phyloP scores from a whole-genome alignment of 768 basidiomycete species.

The Suillus cothurnatus region DNA sequence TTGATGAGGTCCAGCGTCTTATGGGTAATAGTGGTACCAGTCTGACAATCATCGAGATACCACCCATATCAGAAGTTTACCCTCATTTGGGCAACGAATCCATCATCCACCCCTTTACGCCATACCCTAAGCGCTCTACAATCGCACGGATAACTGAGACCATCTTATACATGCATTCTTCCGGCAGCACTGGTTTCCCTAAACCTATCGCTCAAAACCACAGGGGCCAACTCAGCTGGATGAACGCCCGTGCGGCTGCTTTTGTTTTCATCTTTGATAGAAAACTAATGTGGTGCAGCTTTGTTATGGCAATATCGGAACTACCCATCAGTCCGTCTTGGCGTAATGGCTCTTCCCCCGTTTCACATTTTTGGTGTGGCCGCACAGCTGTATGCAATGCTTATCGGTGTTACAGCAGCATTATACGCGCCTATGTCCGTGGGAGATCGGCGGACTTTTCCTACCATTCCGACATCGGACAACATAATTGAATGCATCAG shows the following conservation, averaged over 20 bases:
- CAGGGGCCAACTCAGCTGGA: slow-evolving; percentile 33
- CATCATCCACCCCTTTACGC: slow-evolving; percentile 20
- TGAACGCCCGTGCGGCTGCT: slow-evolving; percentile 29
- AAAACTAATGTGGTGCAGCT: slow-evolving; percentile 2
- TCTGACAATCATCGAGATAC: slow-evolving; percentile 24
- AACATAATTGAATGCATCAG: slow-evolving; percentile 7
- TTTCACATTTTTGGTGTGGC: slow-evolving; percentile 36
- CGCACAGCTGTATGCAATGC: slow-evolving; percentile 26
- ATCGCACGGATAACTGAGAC: neutral
- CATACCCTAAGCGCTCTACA: slow-evolving; percentile 16
- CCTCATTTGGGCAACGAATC: slow-evolving; percentile 43
- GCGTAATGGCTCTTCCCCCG: slow-evolving; percentile 32
- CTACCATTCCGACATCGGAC: slow-evolving; percentile 11
- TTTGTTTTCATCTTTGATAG: neutral
- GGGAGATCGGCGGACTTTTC: slow-evolving; percentile 1
- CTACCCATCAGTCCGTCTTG: slow-evolving; percentile 13
- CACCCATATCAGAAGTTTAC: slow-evolving; percentile 31
- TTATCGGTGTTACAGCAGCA: slow-evolving; percentile 23
- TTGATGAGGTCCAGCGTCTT: slow-evolving; percentile 13
- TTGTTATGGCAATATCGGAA: slow-evolving; percentile 1
- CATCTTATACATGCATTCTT: slow-evolving; percentile 13
- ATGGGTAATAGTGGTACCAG: neutral
- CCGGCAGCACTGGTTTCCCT: slow-evolving; percentile 44
- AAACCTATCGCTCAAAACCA: slow-evolving; percentile 40
- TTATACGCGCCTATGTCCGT: slow-evolving; percentile 31